Base-by-base conservation (phyloP, 768 basidiomycete genomes). In the Punctularia strigosozonata region DNA sequence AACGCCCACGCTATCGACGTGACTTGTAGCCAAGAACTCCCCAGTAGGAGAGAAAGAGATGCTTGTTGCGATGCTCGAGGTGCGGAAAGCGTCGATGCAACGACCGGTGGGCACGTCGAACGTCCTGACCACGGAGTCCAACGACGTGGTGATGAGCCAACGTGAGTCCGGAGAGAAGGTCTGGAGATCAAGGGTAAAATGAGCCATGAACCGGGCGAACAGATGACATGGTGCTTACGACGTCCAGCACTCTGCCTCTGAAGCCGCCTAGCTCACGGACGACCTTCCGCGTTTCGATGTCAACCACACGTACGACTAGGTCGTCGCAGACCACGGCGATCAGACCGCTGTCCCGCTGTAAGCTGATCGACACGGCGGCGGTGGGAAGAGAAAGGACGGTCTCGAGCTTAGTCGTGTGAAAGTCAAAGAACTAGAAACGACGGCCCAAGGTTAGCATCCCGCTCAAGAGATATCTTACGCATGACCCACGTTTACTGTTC, bases 81-180 rank as follows among this genome's bases (percentile, higher is more conserved):
- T 90, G 39, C 75, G 72, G 66, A 99, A 98, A 0, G 78, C 88
- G 50, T 98, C 90, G 38, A 99, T 91, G 25, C 98, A 65, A 20
- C 78, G 70, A 4, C 92, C 91, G 14, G 91, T 89, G 1, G 95
- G 94, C 19, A 99, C 71, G 54, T 99, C 94, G 56, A 89, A 99
- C 2, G 94, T 98, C 22, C 95, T 76, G 49, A 98, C 87, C 38
- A 83, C 68, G 1, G 88, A 87, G 57, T 99, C 95, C 28, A 95
- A 63, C 6, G 92, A 91, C 2, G 86, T 77, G 2, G 79, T 67
- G 30, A 97, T 71, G 37, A 99, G 65, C 95, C 94, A 98, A 39
- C 95, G 70, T 2, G 91, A 92, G 56, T 97, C 91, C 1, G 88
- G 77, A 6, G 95, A 98, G 60, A 97, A 97, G 1, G 87, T 74